Base-by-base conservation (phyloP, 2,329 filamentous ascomycete genomes). In the Curvularia sp. region DNA sequence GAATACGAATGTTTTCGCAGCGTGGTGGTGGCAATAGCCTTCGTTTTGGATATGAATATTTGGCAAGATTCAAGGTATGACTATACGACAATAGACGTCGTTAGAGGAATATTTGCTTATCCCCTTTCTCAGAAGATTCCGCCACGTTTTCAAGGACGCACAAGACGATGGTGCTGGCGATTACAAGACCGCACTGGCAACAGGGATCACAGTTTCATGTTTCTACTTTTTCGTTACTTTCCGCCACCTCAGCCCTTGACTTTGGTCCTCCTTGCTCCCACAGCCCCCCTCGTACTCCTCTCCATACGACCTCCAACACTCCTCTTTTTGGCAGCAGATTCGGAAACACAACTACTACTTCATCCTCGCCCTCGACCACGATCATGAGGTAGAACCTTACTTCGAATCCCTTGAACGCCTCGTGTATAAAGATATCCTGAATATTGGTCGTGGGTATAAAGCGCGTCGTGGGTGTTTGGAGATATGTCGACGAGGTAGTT, bases 291-390 rank as follows among this genome's bases (percentile, higher is more conserved):
- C 91, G 86, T 2, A 89, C 87, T 0, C 93, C 94, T 68, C 92
- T 87, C 95, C 95, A 98, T 2, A 98, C 94, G 66, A 87, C 85
- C 80, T 97, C 93, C 27, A 98, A 82, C 54, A 96, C 89, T 48
- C 81, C 83, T 55, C 91, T 81, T 57, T 87, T 80, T 0, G 95
- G 95, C 61, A 97, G 74, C 64, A 97, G 78, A 55, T 84, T 83
- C 80, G 94, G 94, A 75, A 99, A 99, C 3, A 98, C 93, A n/a
- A 99, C 94, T 0, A 98, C 91, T 4, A 96, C 85, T 65, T 95
- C 89, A 53, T 89, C 86, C 78, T 98, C 94, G 2, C 89, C 93
- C 67, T 96, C 90, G 18, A 98, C 92, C 52, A 98, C 89, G 28
- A 98, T 91, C 4, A 92, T 87, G 8, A 99, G 80, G 73, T 97